Evolutionary conservation across 2,329 filamentous ascomycete species (phyloP), one percentile per base, ranked within the genome.

Genomic region (Rhinocladiella mackenziei): DNA sequence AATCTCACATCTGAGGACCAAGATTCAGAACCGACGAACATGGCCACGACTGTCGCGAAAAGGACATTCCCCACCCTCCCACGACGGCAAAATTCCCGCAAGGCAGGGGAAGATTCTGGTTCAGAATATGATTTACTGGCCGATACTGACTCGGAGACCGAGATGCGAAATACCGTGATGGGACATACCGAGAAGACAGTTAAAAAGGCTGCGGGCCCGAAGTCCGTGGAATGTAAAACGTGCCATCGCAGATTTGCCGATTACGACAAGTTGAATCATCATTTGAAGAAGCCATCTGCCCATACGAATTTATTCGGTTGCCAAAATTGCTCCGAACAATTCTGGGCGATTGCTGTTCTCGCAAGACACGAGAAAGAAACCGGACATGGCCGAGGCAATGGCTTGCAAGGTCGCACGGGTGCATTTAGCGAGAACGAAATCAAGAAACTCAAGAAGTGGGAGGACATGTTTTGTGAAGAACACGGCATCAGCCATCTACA

Each of bases 401-500:
- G 39, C 29, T 1, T 18, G 4, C 33, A 47, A 29, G 50, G 49
- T 14, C 23, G 20, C 8, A 53, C 39, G 28, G 56, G 56, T 8
- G 22, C 29, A 7, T 56, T 58, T 31, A 48, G 36, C 14, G 45
- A 49, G 13, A 26, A 31, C 5, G 56, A 58, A 41, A 37, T 51
- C 25, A 31, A 44, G 11, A 48, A 42, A 20, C 38, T 58, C 10
- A 36, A 54, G 11, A 44, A 42, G 20, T 57, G 53, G 53, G 44
- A 49, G 22, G 46, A 53, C 38, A 20, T 15, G 3, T 56, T 58
- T 39, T 58, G 56, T 36, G 44, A 50, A 13, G 39, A 53, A 14
- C 40, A 56, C 31, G 33, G 46, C 19, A 45, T 58, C 29, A 50
- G 28, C 14, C 30, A 29, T 9, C 15, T 26, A 7, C 45, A 56